Evolutionary conservation across 164 flowering plant genomes (phyloP), one percentile per base, ranked within the genome.

Genomic region (Berberis thunbergii): DNA sequence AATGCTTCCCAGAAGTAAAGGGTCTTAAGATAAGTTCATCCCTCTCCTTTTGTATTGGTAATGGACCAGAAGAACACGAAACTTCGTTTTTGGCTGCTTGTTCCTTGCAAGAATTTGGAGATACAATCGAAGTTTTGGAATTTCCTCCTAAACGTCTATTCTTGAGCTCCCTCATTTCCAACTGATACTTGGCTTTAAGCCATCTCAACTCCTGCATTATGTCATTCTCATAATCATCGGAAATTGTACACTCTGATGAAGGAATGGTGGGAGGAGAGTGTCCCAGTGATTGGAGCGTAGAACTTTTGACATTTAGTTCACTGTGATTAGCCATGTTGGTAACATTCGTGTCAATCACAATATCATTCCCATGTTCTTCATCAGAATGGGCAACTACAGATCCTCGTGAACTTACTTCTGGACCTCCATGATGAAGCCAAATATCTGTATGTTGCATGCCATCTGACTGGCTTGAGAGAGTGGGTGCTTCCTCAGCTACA

Each of bases 111-210:
- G 67, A 46, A 49, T 7, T 41, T 7, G 57, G 67, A 38, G 59
- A 39, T n/a, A 59, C 10, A 57, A 49, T 57, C 3, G 68, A 59
- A 42, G 66, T 40, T 67, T 67, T 79, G 41, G 75, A 61, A 40
- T 63, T 61, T 53, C 66, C 69, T 56, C 76, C 75, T 11, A 81
- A 60, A 57, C 80, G 83, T 67, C 75, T 80, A 68, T 81, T 80
- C 58, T 72, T 76, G 4, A 84, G 71, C 68, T 83, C 86, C 60
- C 85, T 76, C 58, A 80, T 7, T 69, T 93, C 90, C 75, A 84
- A 68, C 72, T 85, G 85, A 64, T 85, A 82, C 83, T 83, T 85
- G 1, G 97, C 89, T 73, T 83, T 86, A 6, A 89, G 87, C 96
- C 94, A 85, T 71, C 94, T 84, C 68, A 89, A 59, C 69, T 89